A percentile compares a stretch with the other conserved stretches of the same genome.
Evolutionary conservation across 2,329 filamentous ascomycete species (phyloP).

Genomic region (Nothophaeocryptopus gaeumannii): DNA sequence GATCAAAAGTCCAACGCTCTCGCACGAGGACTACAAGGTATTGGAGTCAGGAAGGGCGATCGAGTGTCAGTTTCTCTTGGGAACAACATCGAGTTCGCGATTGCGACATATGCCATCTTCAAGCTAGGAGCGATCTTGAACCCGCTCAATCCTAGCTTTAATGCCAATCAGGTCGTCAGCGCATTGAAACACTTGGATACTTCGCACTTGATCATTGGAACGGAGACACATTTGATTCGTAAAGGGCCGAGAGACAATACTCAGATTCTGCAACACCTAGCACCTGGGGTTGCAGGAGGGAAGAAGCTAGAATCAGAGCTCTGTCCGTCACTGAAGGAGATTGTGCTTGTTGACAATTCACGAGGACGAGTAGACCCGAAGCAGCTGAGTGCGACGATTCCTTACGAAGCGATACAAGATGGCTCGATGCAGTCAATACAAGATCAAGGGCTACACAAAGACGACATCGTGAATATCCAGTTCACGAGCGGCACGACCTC

Average conservation of each 20-base stretch:
- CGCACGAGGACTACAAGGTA: constrained; percentile 63
- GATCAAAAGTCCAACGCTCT: constrained; percentile 74
- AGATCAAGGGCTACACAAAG: constrained; percentile 50
- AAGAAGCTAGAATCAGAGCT: constrained; percentile 51
- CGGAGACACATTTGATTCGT: constrained; percentile 77
- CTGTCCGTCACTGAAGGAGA: constrained; percentile 66
- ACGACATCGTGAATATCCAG: constrained; percentile 88
- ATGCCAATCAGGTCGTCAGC: constrained; percentile 69
- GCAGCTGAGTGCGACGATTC: constrained; percentile 43
- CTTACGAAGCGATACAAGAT: constrained; percentile 47
- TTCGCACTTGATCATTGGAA: constrained; percentile 75
- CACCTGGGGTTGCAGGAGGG: constrained; percentile 23
- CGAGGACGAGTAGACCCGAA: constrained; percentile 50
- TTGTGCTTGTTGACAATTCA: constrained; percentile 80
- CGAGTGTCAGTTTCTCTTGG: constrained; percentile 83
- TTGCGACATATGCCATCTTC: constrained; percentile 83
- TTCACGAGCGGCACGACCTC: constrained; percentile 97
- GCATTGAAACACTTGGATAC: constrained; percentile 74
- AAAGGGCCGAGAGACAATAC: constrained; percentile 61
- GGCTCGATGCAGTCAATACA: constrained; percentile 38
- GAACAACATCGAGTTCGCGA: constrained; percentile 79
- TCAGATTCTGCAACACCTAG: constrained; percentile 51
- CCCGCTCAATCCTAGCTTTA: constrained; percentile 91
- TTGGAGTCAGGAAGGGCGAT: constrained; percentile 77
- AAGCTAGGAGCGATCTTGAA: constrained; percentile 91